Percentiles rank a stretch among this genome's conserved stretches.
Evolutionary conservation across 208 protist species (phyloP).

Genomic region (Leishmania major): DNA sequence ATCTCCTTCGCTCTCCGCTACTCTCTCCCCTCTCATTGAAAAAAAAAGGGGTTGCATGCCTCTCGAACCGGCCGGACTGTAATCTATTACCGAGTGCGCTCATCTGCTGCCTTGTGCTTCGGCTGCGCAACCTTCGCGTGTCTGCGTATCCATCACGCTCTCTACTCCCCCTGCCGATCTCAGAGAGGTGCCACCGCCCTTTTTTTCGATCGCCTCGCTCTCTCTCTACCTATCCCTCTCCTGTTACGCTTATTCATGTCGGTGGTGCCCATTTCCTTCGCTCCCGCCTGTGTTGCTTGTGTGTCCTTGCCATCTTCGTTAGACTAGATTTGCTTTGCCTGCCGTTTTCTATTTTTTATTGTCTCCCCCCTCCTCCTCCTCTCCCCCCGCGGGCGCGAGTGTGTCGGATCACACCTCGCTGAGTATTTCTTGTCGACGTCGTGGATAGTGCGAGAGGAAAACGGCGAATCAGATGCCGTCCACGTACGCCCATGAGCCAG

Average conservation of each 20-base stretch:
- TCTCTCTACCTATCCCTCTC: background rate
- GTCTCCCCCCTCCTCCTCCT: background rate
- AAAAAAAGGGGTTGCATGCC: background rate
- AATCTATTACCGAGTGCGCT: background rate
- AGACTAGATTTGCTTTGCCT: background rate
- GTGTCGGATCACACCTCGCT: background rate
- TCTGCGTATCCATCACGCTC: background rate
- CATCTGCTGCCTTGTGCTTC: background rate
- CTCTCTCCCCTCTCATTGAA: background rate
- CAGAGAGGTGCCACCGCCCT: background rate
- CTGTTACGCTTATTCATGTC: background rate
- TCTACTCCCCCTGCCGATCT: background rate
- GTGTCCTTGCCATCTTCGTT: background rate
- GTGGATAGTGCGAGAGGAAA: background rate
- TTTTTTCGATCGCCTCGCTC: background rate
- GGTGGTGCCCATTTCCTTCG: background rate
- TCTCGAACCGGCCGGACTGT: background rate
- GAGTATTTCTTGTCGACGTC: background rate
- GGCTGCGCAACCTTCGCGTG: background rate
- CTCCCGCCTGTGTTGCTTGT: background rate
- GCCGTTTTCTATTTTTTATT: background rate
- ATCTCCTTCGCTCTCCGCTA: background rate
- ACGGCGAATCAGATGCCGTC: background rate
- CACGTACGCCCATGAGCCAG: conserved; percentile 23
- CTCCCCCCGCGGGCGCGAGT: no score